phyloP scores from a whole-genome alignment of 495 filamentous ascomycete species.

The Monascus purpureus region DNA sequence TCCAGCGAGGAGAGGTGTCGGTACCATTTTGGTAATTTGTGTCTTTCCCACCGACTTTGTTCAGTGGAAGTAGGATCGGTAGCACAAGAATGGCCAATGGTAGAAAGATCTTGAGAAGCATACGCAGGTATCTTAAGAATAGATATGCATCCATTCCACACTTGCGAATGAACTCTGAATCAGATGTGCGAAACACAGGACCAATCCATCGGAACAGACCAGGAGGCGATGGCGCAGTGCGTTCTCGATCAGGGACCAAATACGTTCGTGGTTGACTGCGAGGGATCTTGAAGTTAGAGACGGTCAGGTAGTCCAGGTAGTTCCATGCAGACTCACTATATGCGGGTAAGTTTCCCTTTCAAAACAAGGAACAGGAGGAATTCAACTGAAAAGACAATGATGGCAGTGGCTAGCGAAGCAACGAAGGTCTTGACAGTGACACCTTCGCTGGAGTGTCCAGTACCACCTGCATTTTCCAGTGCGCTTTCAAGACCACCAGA shows the following conservation, averaged over 20 bases:
- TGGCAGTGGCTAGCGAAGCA: constrained; percentile 57
- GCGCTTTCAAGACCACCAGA: constrained; percentile 19
- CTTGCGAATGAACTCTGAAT: constrained; percentile 85
- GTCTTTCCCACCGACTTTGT: constrained; percentile 59
- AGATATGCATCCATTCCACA: constrained; percentile 97
- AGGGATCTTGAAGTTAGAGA: not conserved
- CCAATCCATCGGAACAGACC: constrained; percentile 56
- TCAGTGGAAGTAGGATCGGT: constrained; percentile 77
- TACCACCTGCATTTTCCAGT: constrained; percentile 24
- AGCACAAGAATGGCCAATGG: constrained; percentile 66
- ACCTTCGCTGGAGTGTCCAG: constrained; percentile 32
- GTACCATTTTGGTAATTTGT: constrained; percentile 31
- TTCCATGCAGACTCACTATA: constrained; percentile 51
- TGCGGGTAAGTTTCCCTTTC: constrained; percentile 62
- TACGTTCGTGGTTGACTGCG: constrained; percentile 74
- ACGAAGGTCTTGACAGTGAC: constrained; percentile 46
- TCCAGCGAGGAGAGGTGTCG: constrained; percentile 16
- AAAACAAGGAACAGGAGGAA: constrained; percentile 63
- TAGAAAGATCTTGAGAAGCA: constrained; percentile 83
- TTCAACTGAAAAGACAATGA: constrained; percentile 66
- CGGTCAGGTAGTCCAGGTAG: not conserved
- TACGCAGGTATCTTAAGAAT: constrained; percentile 88
- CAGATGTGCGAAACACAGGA: constrained; percentile 60
- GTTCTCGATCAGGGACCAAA: constrained; percentile 77
- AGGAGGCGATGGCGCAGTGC: constrained; percentile 54